Base-by-base conservation (phyloP, 805 yeast species). In the Metschnikowia borealis region DNA sequence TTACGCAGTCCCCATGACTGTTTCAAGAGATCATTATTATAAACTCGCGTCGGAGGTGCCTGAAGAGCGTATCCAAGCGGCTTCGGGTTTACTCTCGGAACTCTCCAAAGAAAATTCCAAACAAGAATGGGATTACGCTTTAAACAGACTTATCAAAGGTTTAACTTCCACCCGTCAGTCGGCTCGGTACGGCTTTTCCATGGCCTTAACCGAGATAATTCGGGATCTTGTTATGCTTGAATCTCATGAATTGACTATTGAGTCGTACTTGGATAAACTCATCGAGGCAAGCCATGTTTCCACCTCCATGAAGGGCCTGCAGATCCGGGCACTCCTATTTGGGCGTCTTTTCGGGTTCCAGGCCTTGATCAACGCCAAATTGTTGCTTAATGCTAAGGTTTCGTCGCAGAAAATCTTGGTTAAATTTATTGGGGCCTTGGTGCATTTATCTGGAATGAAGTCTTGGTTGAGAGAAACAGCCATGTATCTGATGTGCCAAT, bases 381-480 rank as follows among this genome's bases (percentile, higher is more conserved):
- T 68, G 3, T 58, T 72, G 34, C 57, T 62, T 34, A 62, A 63
- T 23, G 45, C 49, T 1, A 48, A 58, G 8, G 44, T 62, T 11
- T 41, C 53, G 2, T 48, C 49, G 1, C 57, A 57, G 5, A 59
- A 50, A 6, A 51, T 61, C 15, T 77, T 85, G 13, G 53, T 61
- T 15, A 63, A 67, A 11, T 78, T 84, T 41, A 64, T 81, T 26
- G 67, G 72, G 4, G 63, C 71, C 31, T 59, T 87, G 35, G 63
- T 88, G 4, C 81, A 79, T 21, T 70, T 91, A 49, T 78, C 95
- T 0, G 64, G 71, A 13, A 56, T 70, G 34, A 92, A 91, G 64
- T 79, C 87, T 1, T 91, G 97, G 97, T 78, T 91, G 38, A 74
- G 95, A 53, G 97, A 92, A 66, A 82, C 95, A 3, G 76, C 89